Evolutionary conservation across 805 yeast species (phyloP), one percentile per base, ranked within the genome.

Genomic region (Sugiyamaella boreocaroliniensis): DNA sequence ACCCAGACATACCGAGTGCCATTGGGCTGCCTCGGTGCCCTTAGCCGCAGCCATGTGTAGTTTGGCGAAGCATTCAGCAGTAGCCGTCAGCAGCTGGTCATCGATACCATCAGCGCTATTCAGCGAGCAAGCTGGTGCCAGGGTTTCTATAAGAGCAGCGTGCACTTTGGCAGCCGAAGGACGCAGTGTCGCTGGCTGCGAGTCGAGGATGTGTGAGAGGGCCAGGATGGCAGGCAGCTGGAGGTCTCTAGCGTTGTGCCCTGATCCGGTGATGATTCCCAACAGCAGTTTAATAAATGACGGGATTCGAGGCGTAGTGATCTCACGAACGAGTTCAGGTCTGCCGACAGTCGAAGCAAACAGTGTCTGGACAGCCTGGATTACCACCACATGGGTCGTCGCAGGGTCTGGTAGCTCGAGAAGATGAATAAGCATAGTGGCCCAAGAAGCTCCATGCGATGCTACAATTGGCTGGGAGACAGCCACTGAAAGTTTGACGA

Each of bases 291-390:
- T 66, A 37, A 88, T 78, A 43, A 85, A 79, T 1, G 75, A 73
- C 9, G 86, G 80, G 53, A 92, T 71, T 60, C 83, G 83, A 7
- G 97, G 95, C 1, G 95, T 86, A 52, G 89, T 75, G 8, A 85
- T 72, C 63, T 89, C 96, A 64, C 97, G 78, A 2, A 92, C 83
- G 43, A 92, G 74, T 1, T 89, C 83, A 1, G 95, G 88, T 63
- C 89, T 89, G 1, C 89, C 92, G 64, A 86, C 79, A 53, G 64
- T 62, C 9, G 49, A 48, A 12, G 51, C 26, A 29, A 64, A 61
- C 56, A 69, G 42, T 55, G 50, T 48, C 2, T 55, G 29, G 14
- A 69, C 55, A 2, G 70, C 62, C 40, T 55, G 45, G 16, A 68
- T 59, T 6, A 63, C 61, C 34, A 65, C 62, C 26, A 48, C 54